Evolutionary conservation across 176 grass and related monocot genomes (phyloP).

Genomic region (Lolium perenne): DNA sequence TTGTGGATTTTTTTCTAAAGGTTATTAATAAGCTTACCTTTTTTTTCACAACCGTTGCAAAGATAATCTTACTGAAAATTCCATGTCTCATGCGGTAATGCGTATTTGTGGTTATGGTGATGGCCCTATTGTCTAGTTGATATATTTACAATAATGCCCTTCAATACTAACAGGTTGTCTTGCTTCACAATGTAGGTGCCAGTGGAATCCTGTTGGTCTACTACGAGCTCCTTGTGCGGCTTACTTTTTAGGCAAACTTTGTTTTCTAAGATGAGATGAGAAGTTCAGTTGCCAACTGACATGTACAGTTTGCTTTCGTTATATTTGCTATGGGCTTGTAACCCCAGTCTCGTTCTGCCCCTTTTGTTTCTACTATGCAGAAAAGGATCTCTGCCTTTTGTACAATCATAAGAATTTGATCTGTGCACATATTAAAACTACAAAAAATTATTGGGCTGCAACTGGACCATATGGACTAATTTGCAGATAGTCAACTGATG

Average conservation of each 20-base stretch:
- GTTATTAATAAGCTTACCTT: not conserved
- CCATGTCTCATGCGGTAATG: constrained; percentile 2
- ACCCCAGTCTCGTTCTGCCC: not conserved
- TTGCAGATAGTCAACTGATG: too few species aligned
- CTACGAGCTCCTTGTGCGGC: constrained; percentile 36
- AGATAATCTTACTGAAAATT: not conserved
- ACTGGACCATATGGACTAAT: too few species aligned
- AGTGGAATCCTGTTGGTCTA: constrained; percentile 40
- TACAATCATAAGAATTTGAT: not conserved
- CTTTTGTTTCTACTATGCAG: constrained; percentile 40
- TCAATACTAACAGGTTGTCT: constrained; percentile 19
- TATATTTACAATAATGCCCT: constrained; percentile 11
- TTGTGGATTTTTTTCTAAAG: not conserved
- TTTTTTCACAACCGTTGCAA: not conserved
- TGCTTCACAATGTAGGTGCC: constrained; percentile 42
- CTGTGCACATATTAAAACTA: too few species aligned
- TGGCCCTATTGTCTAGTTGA: not conserved
- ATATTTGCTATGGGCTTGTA: constrained; percentile 8
- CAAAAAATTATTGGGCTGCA: too few species aligned
- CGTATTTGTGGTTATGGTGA: constrained; percentile 24
- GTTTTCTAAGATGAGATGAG: constrained; percentile 48
- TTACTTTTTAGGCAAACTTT: constrained; percentile 47
- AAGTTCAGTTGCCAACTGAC: constrained; percentile 28
- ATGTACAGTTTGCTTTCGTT: constrained; percentile 46
- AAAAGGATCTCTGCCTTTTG: not conserved